These are phyloP conservation scores for Cyberlindnera mississippiensis DNA, from an alignment of 805 yeast genomes.

Conservation along the genomic window DNA sequence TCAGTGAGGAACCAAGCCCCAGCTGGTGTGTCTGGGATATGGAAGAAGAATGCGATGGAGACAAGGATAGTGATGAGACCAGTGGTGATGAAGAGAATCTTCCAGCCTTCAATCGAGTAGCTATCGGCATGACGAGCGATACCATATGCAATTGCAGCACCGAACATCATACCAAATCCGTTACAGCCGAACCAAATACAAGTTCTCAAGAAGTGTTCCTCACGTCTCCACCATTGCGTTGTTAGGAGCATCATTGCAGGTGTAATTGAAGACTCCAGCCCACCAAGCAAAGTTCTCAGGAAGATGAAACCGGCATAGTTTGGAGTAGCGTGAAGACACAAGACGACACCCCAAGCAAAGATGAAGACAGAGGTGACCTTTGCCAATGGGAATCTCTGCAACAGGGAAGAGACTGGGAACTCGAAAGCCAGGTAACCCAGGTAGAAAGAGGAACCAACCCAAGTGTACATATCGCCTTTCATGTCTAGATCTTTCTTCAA, in stretches of 20 bases:
- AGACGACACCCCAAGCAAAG: conserved; percentile 57
- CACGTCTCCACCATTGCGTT: conserved; percentile 50
- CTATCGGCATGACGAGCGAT: conserved; percentile 33
- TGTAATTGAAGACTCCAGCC: conserved; percentile 47
- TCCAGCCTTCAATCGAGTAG: conserved; percentile 52
- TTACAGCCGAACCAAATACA: conserved; percentile 40
- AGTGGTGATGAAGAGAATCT: conserved; percentile 49
- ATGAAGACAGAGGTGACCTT: conserved; percentile 44
- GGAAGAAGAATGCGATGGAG: conserved; percentile 43
- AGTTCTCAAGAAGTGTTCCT: conserved; percentile 39
- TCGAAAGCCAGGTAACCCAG: conserved; percentile 60
- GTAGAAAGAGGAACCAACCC: conserved; percentile 58
- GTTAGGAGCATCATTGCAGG: conserved; percentile 55
- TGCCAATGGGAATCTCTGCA: conserved; percentile 55
- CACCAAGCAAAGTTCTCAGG: conserved; percentile 46
- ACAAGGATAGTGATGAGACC: conserved; percentile 54
- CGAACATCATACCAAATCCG: conserved; percentile 43
- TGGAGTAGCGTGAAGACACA: conserved; percentile 48
- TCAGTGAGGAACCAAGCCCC: conserved; percentile 42
- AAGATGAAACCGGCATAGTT: conserved; percentile 36
- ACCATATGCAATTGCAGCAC: conserved; percentile 55
- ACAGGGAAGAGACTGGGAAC: conserved; percentile 38
- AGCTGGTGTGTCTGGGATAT: conserved; percentile 53
- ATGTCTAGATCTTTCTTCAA: conserved; percentile 41
- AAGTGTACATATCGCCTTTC: conserved; percentile 41